Evolutionary conservation across 306 rosid species (phyloP), one percentile per base, ranked within the genome.

Genomic region (Quercus bicolor): DNA sequence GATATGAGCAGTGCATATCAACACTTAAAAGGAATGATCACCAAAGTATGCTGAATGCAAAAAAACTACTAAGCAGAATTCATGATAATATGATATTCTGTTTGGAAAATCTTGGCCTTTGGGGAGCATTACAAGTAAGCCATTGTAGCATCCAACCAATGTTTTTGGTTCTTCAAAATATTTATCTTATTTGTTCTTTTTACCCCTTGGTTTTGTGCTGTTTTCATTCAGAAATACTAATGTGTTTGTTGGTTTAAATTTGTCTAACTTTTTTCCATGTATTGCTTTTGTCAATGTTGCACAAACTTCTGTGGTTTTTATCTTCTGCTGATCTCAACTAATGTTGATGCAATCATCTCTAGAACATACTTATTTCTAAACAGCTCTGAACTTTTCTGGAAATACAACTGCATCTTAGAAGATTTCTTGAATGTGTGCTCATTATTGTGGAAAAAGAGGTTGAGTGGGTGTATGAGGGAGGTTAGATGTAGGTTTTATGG

Each of bases 91-190:
- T 95, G 81, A 14, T 82, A 56, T 89, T 91, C 83, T 87, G 97
- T 80, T 79, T 95, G 85, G 76, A 24, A 57, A 87, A 73, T 81
- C 97, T 95, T 86, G 98, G 98, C 85, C 76, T 91, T 79, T 89
- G 89, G 88, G 98, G 98, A 79, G 97, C 96, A 15, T 80, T 85
- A 74, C 92, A 88, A 85, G 98, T 92, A 88, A 91, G 89, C 23
- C 26, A 37, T 40, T 31, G 6, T 60, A 80, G 73, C 48, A 73
- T 82, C 52, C 14, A 34, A 60, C 84, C 71, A 16, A 71, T 75
- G 60, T 26, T 69, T 71, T 60, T 77, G 31, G 24, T 80, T 76
- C 68, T 79, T 64, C 20, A 74, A 52, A 69, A 20, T 51, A 21
- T 77, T 74, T 70, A 14, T 72, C 54, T 75, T 65, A 48, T 48